A percentile compares a stretch with the other conserved stretches of the same genome.
phyloP scores from a whole-genome alignment of 176 grass and related monocot species.

The Neostapfia colusana region DNA sequence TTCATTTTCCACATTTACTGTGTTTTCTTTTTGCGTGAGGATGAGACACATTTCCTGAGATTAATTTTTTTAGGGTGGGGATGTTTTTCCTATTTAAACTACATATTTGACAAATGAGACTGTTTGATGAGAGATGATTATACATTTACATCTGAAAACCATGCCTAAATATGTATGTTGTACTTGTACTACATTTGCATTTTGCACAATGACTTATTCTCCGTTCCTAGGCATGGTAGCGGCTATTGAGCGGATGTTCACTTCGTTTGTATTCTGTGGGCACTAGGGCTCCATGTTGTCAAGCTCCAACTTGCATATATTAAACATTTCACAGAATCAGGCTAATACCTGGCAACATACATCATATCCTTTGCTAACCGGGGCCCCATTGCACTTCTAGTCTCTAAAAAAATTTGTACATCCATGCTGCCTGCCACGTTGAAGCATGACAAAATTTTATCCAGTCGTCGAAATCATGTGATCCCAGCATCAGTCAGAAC shows the following conservation, averaged over 20 bases:
- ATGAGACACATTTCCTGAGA: background rate
- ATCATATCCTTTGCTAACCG: background rate
- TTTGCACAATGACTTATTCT: background rate
- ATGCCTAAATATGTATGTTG: background rate
- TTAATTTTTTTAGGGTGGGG: background rate
- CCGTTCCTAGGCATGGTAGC: background rate
- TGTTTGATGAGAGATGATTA: background rate
- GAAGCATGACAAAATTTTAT: background rate
- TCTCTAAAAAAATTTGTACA: background rate
- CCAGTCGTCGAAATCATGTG: too few species aligned
- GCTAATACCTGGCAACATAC: background rate
- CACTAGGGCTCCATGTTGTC: background rate
- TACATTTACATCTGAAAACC: background rate
- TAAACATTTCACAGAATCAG: conserved; percentile 17
- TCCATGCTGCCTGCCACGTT: background rate
- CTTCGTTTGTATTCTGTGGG: too few species aligned
- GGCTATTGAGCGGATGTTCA: background rate
- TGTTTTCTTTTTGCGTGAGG: background rate
- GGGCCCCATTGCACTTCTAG: too few species aligned
- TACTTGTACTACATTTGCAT: background rate
- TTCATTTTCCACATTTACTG: conserved; percentile 29
- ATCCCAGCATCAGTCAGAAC: too few species aligned
- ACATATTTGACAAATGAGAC: background rate
- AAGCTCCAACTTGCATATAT: background rate
- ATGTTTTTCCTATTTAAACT: background rate